Evolutionary conservation across 2,329 filamentous ascomycete species (phyloP).

Genomic region (Cryphonectria radicalis): DNA sequence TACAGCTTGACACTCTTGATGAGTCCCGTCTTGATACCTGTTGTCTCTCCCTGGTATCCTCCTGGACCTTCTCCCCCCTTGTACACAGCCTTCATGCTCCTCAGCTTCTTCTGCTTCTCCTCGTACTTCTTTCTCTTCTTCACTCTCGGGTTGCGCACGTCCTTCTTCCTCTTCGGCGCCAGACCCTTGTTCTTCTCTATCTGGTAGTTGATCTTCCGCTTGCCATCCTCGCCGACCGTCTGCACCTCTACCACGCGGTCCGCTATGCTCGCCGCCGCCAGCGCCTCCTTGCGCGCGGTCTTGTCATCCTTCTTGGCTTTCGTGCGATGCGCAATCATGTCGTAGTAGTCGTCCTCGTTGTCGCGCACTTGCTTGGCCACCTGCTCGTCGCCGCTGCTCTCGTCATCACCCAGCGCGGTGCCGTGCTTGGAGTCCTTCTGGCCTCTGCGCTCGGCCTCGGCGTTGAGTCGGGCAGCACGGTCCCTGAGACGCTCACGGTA

Average conservation of each 20-base stretch:
- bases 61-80: constrained; percentile 83
- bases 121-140: constrained; percentile 98
- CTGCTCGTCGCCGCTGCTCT: constrained; percentile 71
- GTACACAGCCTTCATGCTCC: constrained; percentile 82
- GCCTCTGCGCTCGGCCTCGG: constrained; percentile 85
- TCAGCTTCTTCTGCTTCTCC: constrained; percentile 96
- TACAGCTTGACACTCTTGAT: constrained; percentile 93
- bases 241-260: constrained; percentile 68
- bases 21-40: constrained; percentile 92
- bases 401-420: constrained; percentile 69
- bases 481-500: constrained; percentile 88
- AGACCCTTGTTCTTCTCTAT: constrained; percentile 99
- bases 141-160: constrained; percentile 89
- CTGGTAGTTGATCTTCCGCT: constrained; percentile 88
- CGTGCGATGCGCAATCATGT: constrained; percentile 76
- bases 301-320: constrained; percentile 77
- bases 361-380: constrained; percentile 54
- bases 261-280: constrained; percentile 65
- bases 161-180: constrained; percentile 88
- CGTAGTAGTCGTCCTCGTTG: constrained; percentile 79
- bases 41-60: constrained; percentile 88
- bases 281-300: constrained; percentile 58
- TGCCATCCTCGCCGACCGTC: constrained; percentile 78
- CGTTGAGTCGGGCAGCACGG: constrained; percentile 81
- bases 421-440: constrained; percentile 65